phyloP scores from a whole-genome alignment of 371 early-diverging fungal genomes.

The Syncephalastrum sp. region DNA sequence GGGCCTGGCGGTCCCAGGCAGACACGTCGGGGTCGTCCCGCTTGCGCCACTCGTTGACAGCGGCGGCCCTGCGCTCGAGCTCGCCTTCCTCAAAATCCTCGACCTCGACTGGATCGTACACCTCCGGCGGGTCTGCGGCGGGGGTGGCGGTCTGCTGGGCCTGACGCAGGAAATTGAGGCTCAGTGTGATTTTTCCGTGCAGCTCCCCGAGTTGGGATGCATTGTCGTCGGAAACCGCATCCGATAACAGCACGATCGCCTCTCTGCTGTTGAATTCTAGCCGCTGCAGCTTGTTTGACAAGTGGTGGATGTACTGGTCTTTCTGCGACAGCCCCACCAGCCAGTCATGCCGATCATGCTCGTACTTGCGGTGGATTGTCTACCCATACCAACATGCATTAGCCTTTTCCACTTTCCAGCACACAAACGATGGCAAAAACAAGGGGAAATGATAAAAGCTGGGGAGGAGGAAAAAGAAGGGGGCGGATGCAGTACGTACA shows the following conservation, averaged over 20 bases:
- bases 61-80: conserved; percentile 41
- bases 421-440: neutral
- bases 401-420: neutral
- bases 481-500: conserved; percentile 20
- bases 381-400: conserved; percentile 10
- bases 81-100: conserved; percentile 38
- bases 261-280: conserved; percentile 55
- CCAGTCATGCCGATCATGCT: conserved; percentile 56
- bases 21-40: conserved; percentile 18
- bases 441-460: neutral
- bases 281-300: conserved; percentile 48
- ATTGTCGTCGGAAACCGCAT: conserved; percentile 10
- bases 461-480: neutral
- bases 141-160: conserved; percentile 33
- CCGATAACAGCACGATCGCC: conserved; percentile 48
- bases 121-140: conserved; percentile 13
- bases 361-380: conserved; percentile 55
- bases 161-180: conserved; percentile 47
- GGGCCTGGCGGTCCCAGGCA: conserved; percentile 12
- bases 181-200: conserved; percentile 32
- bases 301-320: conserved; percentile 52
- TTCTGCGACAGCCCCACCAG: conserved; percentile 55
- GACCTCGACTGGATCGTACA: neutral
- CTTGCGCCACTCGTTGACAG: conserved; percentile 33
- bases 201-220: neutral